These are phyloP conservation scores for Lolium multiflorum DNA, from an alignment of 176 grass and related monocot species.

Conservation along the genomic window DNA sequence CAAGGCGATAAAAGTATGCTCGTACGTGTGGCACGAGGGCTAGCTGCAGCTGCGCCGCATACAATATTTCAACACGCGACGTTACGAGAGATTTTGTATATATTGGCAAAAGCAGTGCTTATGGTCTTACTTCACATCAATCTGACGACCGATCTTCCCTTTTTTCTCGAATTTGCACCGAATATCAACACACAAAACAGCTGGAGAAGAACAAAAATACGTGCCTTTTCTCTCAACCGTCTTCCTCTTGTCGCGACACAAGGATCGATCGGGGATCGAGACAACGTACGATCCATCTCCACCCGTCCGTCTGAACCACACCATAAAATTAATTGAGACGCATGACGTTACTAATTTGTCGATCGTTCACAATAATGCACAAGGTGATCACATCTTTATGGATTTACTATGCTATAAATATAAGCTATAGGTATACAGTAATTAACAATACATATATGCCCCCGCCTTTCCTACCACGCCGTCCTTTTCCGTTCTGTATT, in stretches of 20 bases:
- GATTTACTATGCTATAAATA: not conserved
- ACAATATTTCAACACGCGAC: constrained; percentile 38
- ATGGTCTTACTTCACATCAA: constrained; percentile 45
- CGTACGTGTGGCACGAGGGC: constrained; percentile 45
- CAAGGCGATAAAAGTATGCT: constrained; percentile 48
- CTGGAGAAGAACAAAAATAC: constrained; percentile 43
- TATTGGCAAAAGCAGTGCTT: not conserved
- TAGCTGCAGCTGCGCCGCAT: not conserved
- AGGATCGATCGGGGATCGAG: constrained; percentile 15
- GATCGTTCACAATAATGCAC: constrained; percentile 6
- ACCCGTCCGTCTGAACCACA: constrained; percentile 13
- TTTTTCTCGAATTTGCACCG: not conserved
- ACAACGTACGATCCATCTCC: constrained; percentile 46
- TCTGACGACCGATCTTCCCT: not conserved
- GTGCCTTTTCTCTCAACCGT: constrained; percentile 27
- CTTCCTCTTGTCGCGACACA: constrained; percentile 47
- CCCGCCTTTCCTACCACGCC: constrained; percentile 35
- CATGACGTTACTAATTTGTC: not conserved
- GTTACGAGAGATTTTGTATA: constrained; percentile 1
- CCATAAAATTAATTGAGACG: not conserved
- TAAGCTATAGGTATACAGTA: constrained; percentile 38
- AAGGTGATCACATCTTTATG: not conserved
- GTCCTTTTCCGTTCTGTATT: not conserved
- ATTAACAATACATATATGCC: constrained; percentile 29
- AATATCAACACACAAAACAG: constrained; percentile 39